These are phyloP conservation scores for Porcisia deanei DNA, from an alignment of 208 protist genomes.

Conservation along the genomic window DNA sequence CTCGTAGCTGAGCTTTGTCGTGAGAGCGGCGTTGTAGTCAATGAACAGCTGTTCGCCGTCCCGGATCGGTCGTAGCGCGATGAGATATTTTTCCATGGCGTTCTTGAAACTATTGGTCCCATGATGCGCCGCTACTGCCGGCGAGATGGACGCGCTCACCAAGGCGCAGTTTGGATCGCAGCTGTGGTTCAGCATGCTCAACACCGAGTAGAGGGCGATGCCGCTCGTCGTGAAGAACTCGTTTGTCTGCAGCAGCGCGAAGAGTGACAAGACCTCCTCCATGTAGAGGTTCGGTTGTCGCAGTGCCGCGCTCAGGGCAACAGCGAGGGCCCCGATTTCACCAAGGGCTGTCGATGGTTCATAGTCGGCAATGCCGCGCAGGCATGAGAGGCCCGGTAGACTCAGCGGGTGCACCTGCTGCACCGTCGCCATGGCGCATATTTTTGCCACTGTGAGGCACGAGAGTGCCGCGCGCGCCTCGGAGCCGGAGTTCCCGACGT, in stretches of 20 bases:
- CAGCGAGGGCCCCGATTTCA: slow-evolving; percentile 73
- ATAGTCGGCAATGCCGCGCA: slow-evolving; percentile 78
- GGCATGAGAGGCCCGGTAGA: slow-evolving; percentile 42
- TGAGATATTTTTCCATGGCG: slow-evolving; percentile 36
- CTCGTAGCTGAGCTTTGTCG: slow-evolving; percentile 64
- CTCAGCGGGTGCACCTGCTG: slow-evolving; percentile 74
- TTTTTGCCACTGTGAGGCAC: slow-evolving; percentile 75
- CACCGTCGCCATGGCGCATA: slow-evolving; percentile 81
- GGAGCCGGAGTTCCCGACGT: slow-evolving; percentile 27
- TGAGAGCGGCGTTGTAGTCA: slow-evolving; percentile 81
- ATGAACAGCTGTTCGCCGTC: slow-evolving; percentile 89
- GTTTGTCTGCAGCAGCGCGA: slow-evolving; percentile 87
- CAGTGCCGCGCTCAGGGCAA: slow-evolving; percentile 61
- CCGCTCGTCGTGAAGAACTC: slow-evolving; percentile 66
- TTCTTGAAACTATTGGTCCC: not conserved
- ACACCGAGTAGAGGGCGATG: slow-evolving; percentile 62
- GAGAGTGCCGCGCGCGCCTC: slow-evolving; percentile 62
- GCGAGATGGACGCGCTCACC: slow-evolving; percentile 31
- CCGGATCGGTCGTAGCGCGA: slow-evolving; percentile 67
- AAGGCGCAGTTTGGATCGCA: slow-evolving; percentile 84
- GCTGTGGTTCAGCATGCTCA: slow-evolving; percentile 89
- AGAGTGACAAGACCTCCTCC: slow-evolving; percentile 85
- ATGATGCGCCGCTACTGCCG: not conserved
- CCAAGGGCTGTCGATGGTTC: slow-evolving; percentile 68
- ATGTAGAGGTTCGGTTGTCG: slow-evolving; percentile 82